A percentile compares a stretch with the other conserved stretches of the same genome.
These are phyloP conservation scores for Kockovaella imperatae DNA, from an alignment of 768 basidiomycete genomes.

Conservation along the genomic window DNA sequence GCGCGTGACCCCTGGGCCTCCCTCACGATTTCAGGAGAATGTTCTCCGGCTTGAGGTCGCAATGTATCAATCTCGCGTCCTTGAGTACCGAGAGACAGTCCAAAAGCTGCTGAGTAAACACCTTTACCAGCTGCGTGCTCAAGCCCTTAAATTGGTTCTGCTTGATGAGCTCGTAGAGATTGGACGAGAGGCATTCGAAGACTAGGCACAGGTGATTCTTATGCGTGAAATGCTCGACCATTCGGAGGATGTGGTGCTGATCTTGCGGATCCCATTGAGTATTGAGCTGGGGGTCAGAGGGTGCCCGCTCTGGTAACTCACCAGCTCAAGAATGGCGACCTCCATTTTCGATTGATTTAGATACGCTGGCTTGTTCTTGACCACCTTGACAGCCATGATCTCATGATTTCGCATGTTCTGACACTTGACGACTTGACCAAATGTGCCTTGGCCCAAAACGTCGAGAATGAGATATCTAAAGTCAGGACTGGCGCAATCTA, in stretches of 20 bases:
- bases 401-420: slow-evolving; percentile 99
- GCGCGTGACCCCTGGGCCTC: slow-evolving; percentile 15
- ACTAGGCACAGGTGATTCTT: slow-evolving; percentile 93
- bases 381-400: slow-evolving; percentile 96
- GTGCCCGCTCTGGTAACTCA: slow-evolving; percentile 48
- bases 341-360: slow-evolving; percentile 99
- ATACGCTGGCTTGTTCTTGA: slow-evolving; percentile 99
- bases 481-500: slow-evolving; percentile 7
- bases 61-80: slow-evolving; percentile 92
- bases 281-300: slow-evolving; percentile 60
- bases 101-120: slow-evolving; percentile 91
- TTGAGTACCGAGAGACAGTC: slow-evolving; percentile 89
- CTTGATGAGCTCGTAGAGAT: slow-evolving; percentile 98
- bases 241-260: slow-evolving; percentile 89
- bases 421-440: slow-evolving; percentile 98
- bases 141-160: slow-evolving; percentile 98
- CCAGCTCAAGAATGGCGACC: slow-evolving; percentile 92
- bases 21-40: slow-evolving; percentile 88
- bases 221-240: slow-evolving; percentile 95
- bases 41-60: slow-evolving; percentile 98
- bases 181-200: slow-evolving; percentile 92
- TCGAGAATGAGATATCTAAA: slow-evolving; percentile 92
- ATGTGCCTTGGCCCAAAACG: slow-evolving; percentile 96
- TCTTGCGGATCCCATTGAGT: slow-evolving; percentile 87
- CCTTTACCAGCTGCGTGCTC: slow-evolving; percentile 93